Conservation (phyloP, 345 rosid genomes). For the Physaria fendleri region DNA sequence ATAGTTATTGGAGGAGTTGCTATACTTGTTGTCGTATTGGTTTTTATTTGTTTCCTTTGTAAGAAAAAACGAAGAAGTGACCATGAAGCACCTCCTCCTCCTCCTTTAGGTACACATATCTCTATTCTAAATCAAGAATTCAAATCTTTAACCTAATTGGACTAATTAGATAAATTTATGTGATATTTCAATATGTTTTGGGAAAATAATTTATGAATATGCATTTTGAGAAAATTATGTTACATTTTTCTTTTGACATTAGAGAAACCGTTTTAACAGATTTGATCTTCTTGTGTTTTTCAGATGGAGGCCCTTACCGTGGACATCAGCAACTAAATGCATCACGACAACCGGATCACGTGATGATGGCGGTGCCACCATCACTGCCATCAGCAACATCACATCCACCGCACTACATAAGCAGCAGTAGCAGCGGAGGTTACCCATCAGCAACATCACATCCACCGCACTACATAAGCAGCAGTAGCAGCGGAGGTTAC, state of each 20-base stretch:
- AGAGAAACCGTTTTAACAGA: not conserved
- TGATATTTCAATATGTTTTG: not conserved
- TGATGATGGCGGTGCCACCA: slow-evolving; percentile 21
- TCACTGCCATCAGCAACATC: slow-evolving; percentile 23
- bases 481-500: slow-evolving; percentile 50
- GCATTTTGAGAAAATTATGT: not conserved
- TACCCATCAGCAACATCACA: slow-evolving; percentile 26
- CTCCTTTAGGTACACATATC: slow-evolving; percentile 1
- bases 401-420: slow-evolving; percentile 30
- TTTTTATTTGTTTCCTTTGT: slow-evolving; percentile 41
- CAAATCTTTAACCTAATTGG: no score
- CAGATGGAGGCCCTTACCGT: slow-evolving; percentile 47
- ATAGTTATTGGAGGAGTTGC: slow-evolving; percentile 54
- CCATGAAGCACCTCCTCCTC: slow-evolving; percentile 33
- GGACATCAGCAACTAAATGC: slow-evolving; percentile 55
- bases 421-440: slow-evolving; percentile 58
- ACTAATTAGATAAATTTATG: not conserved
- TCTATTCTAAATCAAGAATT: not conserved
- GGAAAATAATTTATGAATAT: not conserved
- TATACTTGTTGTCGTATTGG: slow-evolving; percentile 32
- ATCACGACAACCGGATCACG: slow-evolving; percentile 36
- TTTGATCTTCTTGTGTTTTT: not conserved
- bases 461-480: slow-evolving; percentile 37
- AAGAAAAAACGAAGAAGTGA: slow-evolving; percentile 45
- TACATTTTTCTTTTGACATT: not conserved